These are phyloP conservation scores for Schoenoplectus tabernaemontani DNA, from an alignment of 202 grass and related monocot species.

Conservation along the genomic window DNA sequence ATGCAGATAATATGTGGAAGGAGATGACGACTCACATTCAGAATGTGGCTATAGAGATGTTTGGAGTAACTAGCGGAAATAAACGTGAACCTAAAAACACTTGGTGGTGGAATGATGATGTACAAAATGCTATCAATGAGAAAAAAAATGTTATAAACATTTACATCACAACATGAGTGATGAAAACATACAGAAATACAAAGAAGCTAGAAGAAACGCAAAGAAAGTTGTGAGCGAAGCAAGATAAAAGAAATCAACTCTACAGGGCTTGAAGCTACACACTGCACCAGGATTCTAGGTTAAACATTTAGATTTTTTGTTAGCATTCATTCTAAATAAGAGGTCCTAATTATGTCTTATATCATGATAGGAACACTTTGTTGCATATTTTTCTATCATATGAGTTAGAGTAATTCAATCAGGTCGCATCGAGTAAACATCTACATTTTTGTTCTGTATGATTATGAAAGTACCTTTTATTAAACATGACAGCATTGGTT, in stretches of 20 bases:
- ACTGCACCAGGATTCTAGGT: not conserved
- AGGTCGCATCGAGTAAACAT: not conserved
- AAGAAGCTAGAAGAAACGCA: no score
- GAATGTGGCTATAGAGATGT: no score
- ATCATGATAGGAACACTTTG: not conserved
- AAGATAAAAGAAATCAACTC: slow-evolving; percentile 1
- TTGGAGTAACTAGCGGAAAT: no score
- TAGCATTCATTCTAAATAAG: no score
- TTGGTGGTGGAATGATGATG: no score
- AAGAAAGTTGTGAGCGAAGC: no score
- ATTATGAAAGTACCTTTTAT: not conserved
- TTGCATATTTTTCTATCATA: not conserved
- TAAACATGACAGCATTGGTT: not conserved
- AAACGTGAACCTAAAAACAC: no score
- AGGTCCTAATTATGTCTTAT: slow-evolving; percentile 4
- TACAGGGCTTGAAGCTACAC: not conserved
- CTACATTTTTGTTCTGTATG: slow-evolving; percentile 10
- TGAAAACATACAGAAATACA: not conserved
- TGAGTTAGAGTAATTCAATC: not conserved
- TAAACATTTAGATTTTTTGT: not conserved
- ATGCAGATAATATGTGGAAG: no score
- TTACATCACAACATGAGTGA: no score
- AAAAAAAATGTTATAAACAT: no score
- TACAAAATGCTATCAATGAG: no score
- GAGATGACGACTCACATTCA: no score